Percentiles rank a stretch among this genome's conserved stretches.
Conservation (phyloP, 805 yeast genomes). For the Wickerhamiella hasegawae region DNA sequence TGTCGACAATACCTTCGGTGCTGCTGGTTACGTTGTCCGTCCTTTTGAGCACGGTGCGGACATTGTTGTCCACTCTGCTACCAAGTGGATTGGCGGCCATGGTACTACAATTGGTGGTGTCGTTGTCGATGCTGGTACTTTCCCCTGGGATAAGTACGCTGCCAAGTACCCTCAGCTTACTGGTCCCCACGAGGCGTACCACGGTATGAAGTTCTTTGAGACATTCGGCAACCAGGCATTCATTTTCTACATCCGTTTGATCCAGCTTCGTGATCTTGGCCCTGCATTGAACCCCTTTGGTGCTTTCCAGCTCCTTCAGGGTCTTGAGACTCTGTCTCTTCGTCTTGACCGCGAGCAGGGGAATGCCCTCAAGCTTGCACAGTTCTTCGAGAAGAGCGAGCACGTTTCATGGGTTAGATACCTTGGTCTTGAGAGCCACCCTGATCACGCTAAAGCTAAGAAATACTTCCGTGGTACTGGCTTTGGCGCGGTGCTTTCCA, state of each 20-base stretch:
- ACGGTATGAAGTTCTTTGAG: constrained; percentile 70
- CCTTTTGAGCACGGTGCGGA: constrained; percentile 88
- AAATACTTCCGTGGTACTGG: constrained; percentile 69
- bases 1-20: constrained; percentile 94
- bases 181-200: constrained; percentile 84
- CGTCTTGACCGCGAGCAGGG: constrained; percentile 85
- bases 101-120: constrained; percentile 92
- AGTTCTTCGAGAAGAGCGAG: constrained; percentile 47
- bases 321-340: constrained; percentile 83
- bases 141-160: constrained; percentile 78
- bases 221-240: constrained; percentile 29
- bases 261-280: constrained; percentile 62
- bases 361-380: constrained; percentile 69
- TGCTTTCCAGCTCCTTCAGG: constrained; percentile 73
- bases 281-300: constrained; percentile 81
- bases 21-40: constrained; percentile 76
- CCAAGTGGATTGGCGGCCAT: constrained; percentile 97
- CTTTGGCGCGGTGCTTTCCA: constrained; percentile 76
- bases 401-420: constrained; percentile 83
- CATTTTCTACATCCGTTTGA: constrained; percentile 13
- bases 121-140: constrained; percentile 53
- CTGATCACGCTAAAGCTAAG: constrained; percentile 65
- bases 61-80: constrained; percentile 83
- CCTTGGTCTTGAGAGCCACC: constrained; percentile 71
- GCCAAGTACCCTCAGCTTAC: constrained; percentile 84